Base-by-base conservation (phyloP, 148 eudicot genomes). In the Cornus kousa region DNA sequence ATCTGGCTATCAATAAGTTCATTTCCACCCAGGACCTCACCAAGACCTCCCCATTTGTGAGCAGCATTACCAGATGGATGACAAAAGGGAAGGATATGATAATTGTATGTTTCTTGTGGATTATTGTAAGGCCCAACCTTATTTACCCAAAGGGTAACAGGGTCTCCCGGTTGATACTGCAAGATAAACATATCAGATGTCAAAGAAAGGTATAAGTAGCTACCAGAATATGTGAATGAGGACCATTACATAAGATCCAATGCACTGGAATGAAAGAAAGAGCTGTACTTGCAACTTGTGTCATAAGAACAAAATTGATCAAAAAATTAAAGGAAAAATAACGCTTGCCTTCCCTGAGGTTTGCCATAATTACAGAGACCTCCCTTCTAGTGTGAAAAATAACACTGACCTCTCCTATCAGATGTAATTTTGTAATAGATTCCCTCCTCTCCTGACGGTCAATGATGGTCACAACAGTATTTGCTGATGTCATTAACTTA, bases 31-130 rank as follows among this genome's bases (percentile, higher is more conserved):
- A 95, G 83, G 80, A 93, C 99, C 83, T 95, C 99, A 72, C 99
- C 99, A 76, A 95, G 91, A 75, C 99, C 99, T 81, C 99, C 99
- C 97, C 99, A 95, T 78, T 94, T 93, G 83, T 91, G 99, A 72
- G 89, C 86, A 74, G 88, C 74, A 77, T 91, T 74, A 9, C 93
- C 90, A 60, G 84, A 10, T 78, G 89, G 89, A 81, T 79, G 97
- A 76, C 97, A 95, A 89, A 93, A 95, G 14, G 99, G 97, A 80
- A 95, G 97, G 87, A 89, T 90, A 87, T 89, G 91, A 81, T 93
- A 95, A 85, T 91, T 95, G 87, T 95, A 95, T 33, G 99, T 95
- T 84, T 95, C 97, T 81, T 95, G 99, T 33, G 99, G 99, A 85
- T 95, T 95, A 80, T 93, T 93, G 75, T 93, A 95, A 14, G 99